These are phyloP conservation scores for Trypanosoma avium DNA, from an alignment of 208 protist species.

Conservation along the genomic window DNA sequence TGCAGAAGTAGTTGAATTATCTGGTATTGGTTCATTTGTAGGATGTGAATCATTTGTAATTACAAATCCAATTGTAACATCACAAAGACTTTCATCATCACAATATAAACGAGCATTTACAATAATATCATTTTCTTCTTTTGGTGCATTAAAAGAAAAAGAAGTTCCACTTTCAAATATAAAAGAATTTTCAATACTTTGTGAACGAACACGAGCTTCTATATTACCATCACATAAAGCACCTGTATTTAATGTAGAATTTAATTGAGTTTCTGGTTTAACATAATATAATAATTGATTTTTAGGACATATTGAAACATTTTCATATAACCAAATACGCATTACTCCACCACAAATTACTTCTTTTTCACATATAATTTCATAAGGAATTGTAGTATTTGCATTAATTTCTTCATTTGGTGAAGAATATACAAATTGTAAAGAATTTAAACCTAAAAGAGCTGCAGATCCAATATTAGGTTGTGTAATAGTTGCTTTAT, in stretches of 20 bases:
- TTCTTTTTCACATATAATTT: slow-evolving; percentile 21
- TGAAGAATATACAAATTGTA: slow-evolving; percentile 24
- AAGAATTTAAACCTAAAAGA: slow-evolving; percentile 5
- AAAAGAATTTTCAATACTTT: neutral
- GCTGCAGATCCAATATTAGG: slow-evolving; percentile 18
- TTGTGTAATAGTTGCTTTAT: slow-evolving; percentile 8
- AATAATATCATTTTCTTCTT: slow-evolving; percentile 37
- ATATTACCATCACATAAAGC: slow-evolving; percentile 18
- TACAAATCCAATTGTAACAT: slow-evolving; percentile 41
- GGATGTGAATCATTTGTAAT: slow-evolving; percentile 30
- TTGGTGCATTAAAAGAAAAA: slow-evolving; percentile 47
- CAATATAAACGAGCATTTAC: slow-evolving; percentile 45
- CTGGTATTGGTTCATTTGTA: slow-evolving; percentile 11
- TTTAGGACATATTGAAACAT: slow-evolving; percentile 10
- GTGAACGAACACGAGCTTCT: slow-evolving; percentile 6
- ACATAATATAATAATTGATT: slow-evolving; percentile 21
- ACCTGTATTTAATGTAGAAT: slow-evolving; percentile 21
- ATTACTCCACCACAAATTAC: slow-evolving; percentile 38
- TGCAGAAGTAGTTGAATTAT: slow-evolving; percentile 3
- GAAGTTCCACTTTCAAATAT: slow-evolving; percentile 21
- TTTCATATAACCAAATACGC: slow-evolving; percentile 27
- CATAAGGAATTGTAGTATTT: slow-evolving; percentile 28
- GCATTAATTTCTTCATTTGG: slow-evolving; percentile 16
- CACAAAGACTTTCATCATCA: slow-evolving; percentile 40
- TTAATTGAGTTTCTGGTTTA: slow-evolving; percentile 15